These are phyloP conservation scores for Candida glaebosa DNA, from an alignment of 805 yeast genomes.

Conservation along the genomic window DNA sequence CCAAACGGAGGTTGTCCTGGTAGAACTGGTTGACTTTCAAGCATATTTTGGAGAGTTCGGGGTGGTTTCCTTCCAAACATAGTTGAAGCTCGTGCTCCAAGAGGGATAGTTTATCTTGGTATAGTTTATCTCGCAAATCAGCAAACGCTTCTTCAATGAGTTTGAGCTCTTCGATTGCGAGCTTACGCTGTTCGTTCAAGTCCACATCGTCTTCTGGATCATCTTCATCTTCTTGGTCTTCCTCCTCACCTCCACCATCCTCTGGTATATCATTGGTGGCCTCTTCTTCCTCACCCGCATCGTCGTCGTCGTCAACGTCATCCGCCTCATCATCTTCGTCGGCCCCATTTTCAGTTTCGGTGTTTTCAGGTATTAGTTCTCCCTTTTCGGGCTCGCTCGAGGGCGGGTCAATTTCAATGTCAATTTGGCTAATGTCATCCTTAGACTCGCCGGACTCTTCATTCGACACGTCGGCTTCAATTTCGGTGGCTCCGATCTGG, in stretches of 20 bases:
- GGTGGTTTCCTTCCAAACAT: conserved; percentile 88
- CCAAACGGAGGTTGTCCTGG: conserved; percentile 57
- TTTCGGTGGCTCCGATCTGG: neutral
- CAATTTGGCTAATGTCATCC: conserved; percentile 9
- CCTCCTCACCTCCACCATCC: conserved; percentile 13
- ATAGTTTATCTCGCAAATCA: conserved; percentile 73
- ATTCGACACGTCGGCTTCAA: conserved; percentile 1
- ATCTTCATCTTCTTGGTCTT: conserved; percentile 12
- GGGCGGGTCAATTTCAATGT: conserved; percentile 15
- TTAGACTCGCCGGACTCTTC: conserved; percentile 10
- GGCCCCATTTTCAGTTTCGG: conserved; percentile 11
- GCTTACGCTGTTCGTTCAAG: conserved; percentile 45
- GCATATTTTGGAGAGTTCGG: conserved; percentile 74
- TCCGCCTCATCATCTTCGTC: conserved; percentile 11
- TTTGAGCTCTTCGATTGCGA: conserved; percentile 70
- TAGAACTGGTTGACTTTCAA: conserved; percentile 69
- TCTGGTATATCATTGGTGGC: conserved; percentile 15
- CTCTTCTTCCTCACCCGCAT: conserved; percentile 13
- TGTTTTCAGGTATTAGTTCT: conserved; percentile 11
- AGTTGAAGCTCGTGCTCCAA: conserved; percentile 80
- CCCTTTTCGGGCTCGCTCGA: conserved; percentile 18
- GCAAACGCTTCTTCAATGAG: conserved; percentile 87
- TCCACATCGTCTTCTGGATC: conserved; percentile 17
- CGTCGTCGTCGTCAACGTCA: conserved; percentile 15
- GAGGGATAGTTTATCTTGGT: conserved; percentile 75